These are phyloP conservation scores for Lactarius sp. DNA, from an alignment of 768 basidiomycete species.

Conservation along the genomic window DNA sequence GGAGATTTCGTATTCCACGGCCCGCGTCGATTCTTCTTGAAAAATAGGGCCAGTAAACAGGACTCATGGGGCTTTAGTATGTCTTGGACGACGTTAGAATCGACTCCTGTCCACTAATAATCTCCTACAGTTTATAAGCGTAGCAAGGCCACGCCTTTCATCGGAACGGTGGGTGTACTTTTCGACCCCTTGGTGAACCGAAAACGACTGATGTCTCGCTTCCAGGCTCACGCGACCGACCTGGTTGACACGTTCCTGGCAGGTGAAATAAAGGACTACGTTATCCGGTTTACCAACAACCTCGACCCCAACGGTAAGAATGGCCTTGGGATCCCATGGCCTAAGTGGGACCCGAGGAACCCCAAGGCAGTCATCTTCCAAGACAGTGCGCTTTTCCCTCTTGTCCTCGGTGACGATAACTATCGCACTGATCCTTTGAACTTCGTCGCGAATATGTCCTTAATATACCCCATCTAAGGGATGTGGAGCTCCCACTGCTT, in stretches of 20 bases:
- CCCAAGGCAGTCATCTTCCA: constrained; percentile 20
- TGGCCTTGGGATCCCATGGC: constrained; percentile 17
- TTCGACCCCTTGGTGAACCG: background rate
- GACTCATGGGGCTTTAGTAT: constrained; percentile 21
- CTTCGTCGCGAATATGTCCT: constrained; percentile 19
- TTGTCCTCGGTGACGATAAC: constrained; percentile 14
- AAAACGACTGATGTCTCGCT: background rate
- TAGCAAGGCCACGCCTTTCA: constrained; percentile 10
- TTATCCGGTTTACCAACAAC: constrained; percentile 20
- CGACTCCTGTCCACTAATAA: background rate
- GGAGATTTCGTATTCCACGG: constrained; percentile 25
- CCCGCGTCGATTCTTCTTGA: constrained; percentile 21
- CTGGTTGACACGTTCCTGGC: constrained; percentile 6
- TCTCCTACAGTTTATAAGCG: constrained; percentile 19
- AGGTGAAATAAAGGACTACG: constrained; percentile 22
- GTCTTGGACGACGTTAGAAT: background rate
- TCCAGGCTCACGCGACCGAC: constrained; percentile 13
- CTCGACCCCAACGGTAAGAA: constrained; percentile 21
- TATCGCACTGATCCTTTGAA: constrained; percentile 14
- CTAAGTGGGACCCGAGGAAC: constrained; percentile 13
- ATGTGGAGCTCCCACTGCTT: background rate
- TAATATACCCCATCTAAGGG: constrained; percentile 18
- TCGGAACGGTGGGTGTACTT: constrained; percentile 17
- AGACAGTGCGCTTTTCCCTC: constrained; percentile 4
- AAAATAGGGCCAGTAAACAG: constrained; percentile 14